Conservation (phyloP, 805 yeast species). For the Wickerhamomyces chaumierensis region DNA sequence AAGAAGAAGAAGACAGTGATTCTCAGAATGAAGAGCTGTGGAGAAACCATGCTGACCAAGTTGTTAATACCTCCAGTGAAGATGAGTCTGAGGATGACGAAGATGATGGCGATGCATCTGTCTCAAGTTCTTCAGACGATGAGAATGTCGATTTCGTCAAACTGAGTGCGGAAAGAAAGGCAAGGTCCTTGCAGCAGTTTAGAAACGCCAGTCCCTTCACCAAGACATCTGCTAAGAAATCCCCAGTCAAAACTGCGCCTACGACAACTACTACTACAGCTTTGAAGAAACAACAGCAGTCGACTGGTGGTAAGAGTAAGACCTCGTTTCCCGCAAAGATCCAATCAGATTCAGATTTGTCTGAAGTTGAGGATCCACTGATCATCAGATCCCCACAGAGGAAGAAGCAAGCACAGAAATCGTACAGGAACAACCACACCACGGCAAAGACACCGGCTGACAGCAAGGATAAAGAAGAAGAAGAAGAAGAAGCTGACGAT, state of each 20-base stretch:
- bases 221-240: constrained; percentile 8
- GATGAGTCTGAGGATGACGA: constrained; percentile 22
- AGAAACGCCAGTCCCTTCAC: constrained; percentile 24
- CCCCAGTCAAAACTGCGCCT: too few relatives aligned
- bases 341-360: too few relatives aligned
- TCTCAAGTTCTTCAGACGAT: constrained; percentile 45
- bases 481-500: constrained; percentile 6
- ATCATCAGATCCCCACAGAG: neutral
- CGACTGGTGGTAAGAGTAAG: too few relatives aligned
- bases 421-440: neutral
- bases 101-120: constrained; percentile 28
- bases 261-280: too few relatives aligned
- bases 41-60: constrained; percentile 17
- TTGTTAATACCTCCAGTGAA: constrained; percentile 23
- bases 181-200: constrained; percentile 37
- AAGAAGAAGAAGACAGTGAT: constrained; percentile 15
- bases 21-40: constrained; percentile 17
- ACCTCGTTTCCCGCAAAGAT: too few relatives aligned
- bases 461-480: constrained; percentile 4
- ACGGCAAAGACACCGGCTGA: too few relatives aligned
- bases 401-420: neutral
- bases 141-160: constrained; percentile 64
- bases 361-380: too few relatives aligned
- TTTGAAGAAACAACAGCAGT: too few relatives aligned
- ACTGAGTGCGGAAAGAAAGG: constrained; percentile 58